These are phyloP conservation scores for Globisporangium nodosum DNA, from an alignment of 352 stramenopile species.

Conservation along the genomic window DNA sequence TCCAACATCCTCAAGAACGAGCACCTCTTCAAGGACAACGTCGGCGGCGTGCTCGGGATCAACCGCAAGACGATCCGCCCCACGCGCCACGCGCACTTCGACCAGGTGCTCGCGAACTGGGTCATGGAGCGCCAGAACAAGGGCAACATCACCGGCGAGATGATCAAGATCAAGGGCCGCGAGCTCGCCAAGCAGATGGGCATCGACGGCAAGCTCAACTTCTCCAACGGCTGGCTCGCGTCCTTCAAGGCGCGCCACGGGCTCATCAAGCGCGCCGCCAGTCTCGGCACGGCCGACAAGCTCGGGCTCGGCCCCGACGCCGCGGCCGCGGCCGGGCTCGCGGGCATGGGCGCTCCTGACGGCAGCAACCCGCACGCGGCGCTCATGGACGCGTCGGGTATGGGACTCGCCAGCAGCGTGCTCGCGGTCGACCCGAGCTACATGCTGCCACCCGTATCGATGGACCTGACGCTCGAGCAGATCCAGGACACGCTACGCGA, in stretches of 20 bases:
- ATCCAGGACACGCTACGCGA: slow-evolving; percentile 81
- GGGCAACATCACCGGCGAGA: slow-evolving; percentile 84
- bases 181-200: slow-evolving; percentile 83
- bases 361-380: slow-evolving; percentile 4
- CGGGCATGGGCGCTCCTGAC: not conserved
- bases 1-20: slow-evolving; percentile 76
- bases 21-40: slow-evolving; percentile 81
- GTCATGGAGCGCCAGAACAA: slow-evolving; percentile 88
- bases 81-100: slow-evolving; percentile 12
- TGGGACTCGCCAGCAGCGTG: slow-evolving; percentile 32
- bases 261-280: slow-evolving; percentile 60
- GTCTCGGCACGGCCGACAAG: slow-evolving; percentile 32
- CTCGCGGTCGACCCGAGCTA: slow-evolving; percentile 53
- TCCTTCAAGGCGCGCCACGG: slow-evolving; percentile 83
- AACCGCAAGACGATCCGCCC: slow-evolving; percentile 61
- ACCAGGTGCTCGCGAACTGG: slow-evolving; percentile 82
- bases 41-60: slow-evolving; percentile 67
- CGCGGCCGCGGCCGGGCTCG: not conserved
- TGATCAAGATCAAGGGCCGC: slow-evolving; percentile 83
- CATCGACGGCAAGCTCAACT: slow-evolving; percentile 73
- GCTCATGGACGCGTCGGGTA: slow-evolving; percentile 46
- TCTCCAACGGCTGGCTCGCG: slow-evolving; percentile 84
- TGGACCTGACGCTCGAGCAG: slow-evolving; percentile 78
- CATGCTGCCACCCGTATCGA: slow-evolving; percentile 75
- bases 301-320: not conserved